Conservation (phyloP, 129 eudicot species). For the Dittrichia graveolens region DNA sequence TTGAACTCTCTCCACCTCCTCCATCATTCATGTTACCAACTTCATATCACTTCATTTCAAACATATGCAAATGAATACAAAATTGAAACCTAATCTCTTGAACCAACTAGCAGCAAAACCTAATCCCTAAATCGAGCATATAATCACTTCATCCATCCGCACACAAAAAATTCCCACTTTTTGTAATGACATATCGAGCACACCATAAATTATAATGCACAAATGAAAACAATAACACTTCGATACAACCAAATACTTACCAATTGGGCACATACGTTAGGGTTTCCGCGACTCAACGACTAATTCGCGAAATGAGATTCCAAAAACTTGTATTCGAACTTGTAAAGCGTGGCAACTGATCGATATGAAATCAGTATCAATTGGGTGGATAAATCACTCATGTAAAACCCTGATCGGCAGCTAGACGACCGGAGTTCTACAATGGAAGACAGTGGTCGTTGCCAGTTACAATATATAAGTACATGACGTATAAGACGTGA, state of each 20-base stretch:
- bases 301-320: not conserved
- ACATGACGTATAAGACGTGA: no score
- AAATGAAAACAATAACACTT: not conserved
- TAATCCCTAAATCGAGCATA: conserved; percentile 1
- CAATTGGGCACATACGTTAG: conserved; percentile 15
- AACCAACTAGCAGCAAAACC: conserved; percentile 21
- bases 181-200: not conserved
- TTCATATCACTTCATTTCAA: conserved; percentile 48
- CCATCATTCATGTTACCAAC: conserved; percentile 77
- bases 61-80: not conserved
- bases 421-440: conserved; percentile 16
- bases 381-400: conserved; percentile 12
- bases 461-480: no score
- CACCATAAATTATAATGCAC: conserved; percentile 7
- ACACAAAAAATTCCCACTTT: not conserved
- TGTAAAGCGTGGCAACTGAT: conserved; percentile 13
- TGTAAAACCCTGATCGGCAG: conserved; percentile 20
- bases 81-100: conserved; percentile 1
- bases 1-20: conserved; percentile 55
- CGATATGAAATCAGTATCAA: not conserved
- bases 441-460: not conserved
- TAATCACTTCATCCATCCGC: conserved; percentile 16
- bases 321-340: not conserved
- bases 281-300: conserved; percentile 13
- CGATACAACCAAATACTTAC: conserved; percentile 5